These are phyloP conservation scores for Colletotrichum sp. DNA, from an alignment of 2,329 filamentous ascomycete species.

Conservation along the genomic window DNA sequence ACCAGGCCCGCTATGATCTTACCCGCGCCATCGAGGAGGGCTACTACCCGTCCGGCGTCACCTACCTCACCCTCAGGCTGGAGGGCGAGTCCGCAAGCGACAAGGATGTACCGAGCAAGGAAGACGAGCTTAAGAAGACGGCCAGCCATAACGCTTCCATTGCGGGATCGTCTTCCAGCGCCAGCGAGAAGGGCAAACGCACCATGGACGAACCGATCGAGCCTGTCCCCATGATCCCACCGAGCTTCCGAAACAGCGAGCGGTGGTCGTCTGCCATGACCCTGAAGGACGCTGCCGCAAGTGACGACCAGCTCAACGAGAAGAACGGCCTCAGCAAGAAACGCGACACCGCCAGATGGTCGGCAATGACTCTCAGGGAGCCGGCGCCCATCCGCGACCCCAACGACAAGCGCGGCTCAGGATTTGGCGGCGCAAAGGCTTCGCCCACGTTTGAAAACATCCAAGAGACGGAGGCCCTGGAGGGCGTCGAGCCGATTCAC, in stretches of 20 bases:
- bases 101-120: constrained; percentile 12
- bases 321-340: constrained; percentile 2
- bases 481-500: neutral
- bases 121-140: constrained; percentile 13
- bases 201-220: constrained; percentile 6
- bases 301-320: neutral
- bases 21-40: constrained; percentile 19
- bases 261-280: constrained; percentile 20
- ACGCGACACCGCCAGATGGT: constrained; percentile 15
- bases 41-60: constrained; percentile 18
- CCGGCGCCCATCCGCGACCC: neutral
- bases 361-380: constrained; percentile 12
- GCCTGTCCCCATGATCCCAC: constrained; percentile 14
- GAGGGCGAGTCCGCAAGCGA: constrained; percentile 18
- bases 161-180: constrained; percentile 12
- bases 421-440: neutral
- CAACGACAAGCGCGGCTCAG: constrained; percentile 9
- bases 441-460: constrained; percentile 11
- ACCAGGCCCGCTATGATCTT: constrained; percentile 17
- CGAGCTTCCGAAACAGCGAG: constrained; percentile 16
- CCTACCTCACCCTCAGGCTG: constrained; percentile 15
- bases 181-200: constrained; percentile 16
- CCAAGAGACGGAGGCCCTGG: constrained; percentile 4
- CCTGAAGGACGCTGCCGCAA: neutral
- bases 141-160: constrained; percentile 13